Base-by-base conservation (phyloP, 768 basidiomycete species). In the Mycena latifolia region DNA sequence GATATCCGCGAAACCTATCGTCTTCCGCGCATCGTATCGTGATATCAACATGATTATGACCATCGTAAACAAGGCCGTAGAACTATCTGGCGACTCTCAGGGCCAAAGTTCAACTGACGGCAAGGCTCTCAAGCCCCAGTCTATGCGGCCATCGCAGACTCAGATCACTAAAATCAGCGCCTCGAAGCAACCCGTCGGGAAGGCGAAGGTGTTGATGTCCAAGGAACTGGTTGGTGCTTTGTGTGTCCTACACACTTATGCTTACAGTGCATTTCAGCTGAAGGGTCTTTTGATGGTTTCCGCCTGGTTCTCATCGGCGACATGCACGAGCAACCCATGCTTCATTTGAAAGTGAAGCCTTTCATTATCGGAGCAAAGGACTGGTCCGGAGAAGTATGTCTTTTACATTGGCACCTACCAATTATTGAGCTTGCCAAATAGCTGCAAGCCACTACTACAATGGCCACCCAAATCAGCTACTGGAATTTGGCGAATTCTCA, bases 401-500 rank as follows among this genome's bases (percentile, higher is more conserved):
- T 31, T 12, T 35, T 12, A 4, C 39, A 12, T 46, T 31, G 41
- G 2, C 5, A 8, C 43, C 22, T 15, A 41, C 24, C 22, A 8
- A 35, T 33, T 61, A 58, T 27, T 31, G 3, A 37, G 46, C 2
- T 24, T 69, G 46, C 63, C 63, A 53, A 27, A 45, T 67, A 98
- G 97, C 79, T 99, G 48, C 91, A 92, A 74, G 93, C 94, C 7
- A 89, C 91, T 8, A 92, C 93, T 1, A 90, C 92, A 0, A 81
- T 98, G 72, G 89, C 91, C 25, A 90, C 89, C 3, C 89, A 91
- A 54, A 91, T 98, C 76, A 95, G 90, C 64, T 99, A 98, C 73
- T 99, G 95, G 94, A 99, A 99, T 77, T 78, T 99, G 54, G 90
- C 91, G 25, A 98, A 98, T 74, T 99, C 98, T 52, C 95, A 99